Evolutionary conservation across 163 green algal species (phyloP).

Genomic region (Scenedesmus sp.): DNA sequence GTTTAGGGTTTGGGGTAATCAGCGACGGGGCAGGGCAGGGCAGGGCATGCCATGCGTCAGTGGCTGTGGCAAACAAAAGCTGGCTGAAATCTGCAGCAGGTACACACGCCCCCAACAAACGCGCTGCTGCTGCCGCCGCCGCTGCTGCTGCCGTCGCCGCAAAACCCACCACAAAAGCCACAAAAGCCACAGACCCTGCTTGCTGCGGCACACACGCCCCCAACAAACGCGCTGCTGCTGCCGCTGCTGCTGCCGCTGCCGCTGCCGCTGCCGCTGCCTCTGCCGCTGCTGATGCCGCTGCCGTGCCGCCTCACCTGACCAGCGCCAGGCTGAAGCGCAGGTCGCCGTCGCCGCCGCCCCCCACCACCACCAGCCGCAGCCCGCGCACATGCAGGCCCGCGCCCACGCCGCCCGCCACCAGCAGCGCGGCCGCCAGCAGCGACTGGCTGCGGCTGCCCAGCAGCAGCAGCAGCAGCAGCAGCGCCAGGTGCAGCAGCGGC

Average conservation of each 20-base stretch:
- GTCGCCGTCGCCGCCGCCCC: neutral
- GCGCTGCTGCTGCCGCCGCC: no score
- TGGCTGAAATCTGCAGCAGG: no score
- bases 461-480: slow-evolving; percentile 45
- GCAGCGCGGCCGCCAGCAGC: slow-evolving; percentile 17
- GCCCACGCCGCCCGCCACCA: neutral
- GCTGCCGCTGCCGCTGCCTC: neutral
- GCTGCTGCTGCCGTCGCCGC: no score
- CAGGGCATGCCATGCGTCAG: no score
- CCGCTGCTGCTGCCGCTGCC: no score
- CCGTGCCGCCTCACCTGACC: neutral
- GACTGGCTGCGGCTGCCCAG: slow-evolving; percentile 33
- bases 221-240: no score
- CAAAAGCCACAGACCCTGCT: no score
- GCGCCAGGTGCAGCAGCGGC: slow-evolving; percentile 21
- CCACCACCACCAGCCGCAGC: slow-evolving; percentile 29
- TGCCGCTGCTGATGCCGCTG: neutral
- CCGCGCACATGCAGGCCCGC: slow-evolving; percentile 7
- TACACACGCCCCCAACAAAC: no score
- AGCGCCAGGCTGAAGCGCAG: neutral
- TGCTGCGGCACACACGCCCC: no score
- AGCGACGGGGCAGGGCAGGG: no score
- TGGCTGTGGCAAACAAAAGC: no score
- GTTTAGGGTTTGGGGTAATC: no score
- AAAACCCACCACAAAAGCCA: neutral